Evolutionary conservation across 2,329 filamentous ascomycete species (phyloP).

Genomic region (Aureobasidium zeae): DNA sequence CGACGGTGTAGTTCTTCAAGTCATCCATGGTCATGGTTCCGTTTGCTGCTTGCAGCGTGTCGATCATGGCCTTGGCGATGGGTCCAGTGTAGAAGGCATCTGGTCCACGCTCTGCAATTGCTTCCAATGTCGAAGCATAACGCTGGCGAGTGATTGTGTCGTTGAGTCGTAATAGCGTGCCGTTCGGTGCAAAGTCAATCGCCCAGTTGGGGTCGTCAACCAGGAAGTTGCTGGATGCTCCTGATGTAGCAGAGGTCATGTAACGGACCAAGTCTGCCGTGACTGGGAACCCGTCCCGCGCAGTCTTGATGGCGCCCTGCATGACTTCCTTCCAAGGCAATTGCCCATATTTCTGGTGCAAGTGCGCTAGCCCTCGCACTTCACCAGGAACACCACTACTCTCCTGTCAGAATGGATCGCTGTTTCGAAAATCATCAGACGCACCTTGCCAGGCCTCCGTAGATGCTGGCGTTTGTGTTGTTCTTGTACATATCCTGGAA

Average conservation of each 20-base stretch:
- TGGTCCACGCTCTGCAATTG: slow-evolving; percentile 62
- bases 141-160: slow-evolving; percentile 72
- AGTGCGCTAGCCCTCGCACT: slow-evolving; percentile 66
- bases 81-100: slow-evolving; percentile 60
- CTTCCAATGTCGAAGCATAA: slow-evolving; percentile 70
- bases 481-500: slow-evolving; percentile 76
- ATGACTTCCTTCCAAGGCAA: slow-evolving; percentile 53
- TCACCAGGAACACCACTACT: slow-evolving; percentile 60
- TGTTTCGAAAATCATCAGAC: not conserved
- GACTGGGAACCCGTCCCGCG: slow-evolving; percentile 64
- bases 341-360: slow-evolving; percentile 62
- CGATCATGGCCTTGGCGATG: slow-evolving; percentile 65
- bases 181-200: slow-evolving; percentile 78
- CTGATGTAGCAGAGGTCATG: slow-evolving; percentile 47
- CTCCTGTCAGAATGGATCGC: slow-evolving; percentile 9
- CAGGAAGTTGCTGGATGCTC: slow-evolving; percentile 53
- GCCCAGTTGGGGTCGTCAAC: slow-evolving; percentile 70
- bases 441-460: slow-evolving; percentile 53
- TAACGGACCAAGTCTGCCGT: slow-evolving; percentile 66
- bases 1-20: slow-evolving; percentile 61
- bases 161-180: slow-evolving; percentile 59
- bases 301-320: slow-evolving; percentile 62
- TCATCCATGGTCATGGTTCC: slow-evolving; percentile 83
- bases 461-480: slow-evolving; percentile 57
- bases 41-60: slow-evolving; percentile 55